These are phyloP conservation scores for Saccharomycopsis amapae DNA, from an alignment of 805 yeast species.

Conservation along the genomic window DNA sequence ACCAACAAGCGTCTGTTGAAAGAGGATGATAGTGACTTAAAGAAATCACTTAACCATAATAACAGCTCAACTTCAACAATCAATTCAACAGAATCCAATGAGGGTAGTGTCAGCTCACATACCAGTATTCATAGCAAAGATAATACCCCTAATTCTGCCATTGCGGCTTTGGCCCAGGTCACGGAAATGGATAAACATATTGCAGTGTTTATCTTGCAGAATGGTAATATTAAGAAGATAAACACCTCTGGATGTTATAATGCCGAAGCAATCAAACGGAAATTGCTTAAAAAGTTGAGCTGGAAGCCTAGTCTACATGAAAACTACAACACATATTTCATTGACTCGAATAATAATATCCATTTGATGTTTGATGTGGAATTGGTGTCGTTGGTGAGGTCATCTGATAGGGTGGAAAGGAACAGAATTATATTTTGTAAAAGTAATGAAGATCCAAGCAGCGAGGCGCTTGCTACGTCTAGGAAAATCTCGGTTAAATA, in stretches of 20 bases:
- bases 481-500: constrained; percentile 28
- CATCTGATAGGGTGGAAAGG: constrained; percentile 62
- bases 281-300: constrained; percentile 54
- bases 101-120: not conserved
- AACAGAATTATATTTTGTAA: constrained; percentile 63
- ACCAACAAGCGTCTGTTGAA: not conserved
- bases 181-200: constrained; percentile 26
- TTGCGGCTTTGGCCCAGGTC: constrained; percentile 16
- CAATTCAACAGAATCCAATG: constrained; percentile 12
- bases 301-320: constrained; percentile 36
- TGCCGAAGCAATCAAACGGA: constrained; percentile 69
- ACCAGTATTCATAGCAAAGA: not conserved
- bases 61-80: constrained; percentile 15
- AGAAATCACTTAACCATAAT: not conserved
- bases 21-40: constrained; percentile 1
- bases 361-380: constrained; percentile 67
- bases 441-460: constrained; percentile 54
- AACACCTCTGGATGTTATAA: constrained; percentile 74
- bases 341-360: constrained; percentile 35
- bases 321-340: constrained; percentile 55
- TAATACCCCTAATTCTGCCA: not conserved
- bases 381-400: constrained; percentile 74
- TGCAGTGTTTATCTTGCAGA: constrained; percentile 66
- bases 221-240: constrained; percentile 62
- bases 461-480: constrained; percentile 50